Evolutionary conservation across 768 basidiomycete species (phyloP).

Genomic region (Neoboletus subvelutipes): DNA sequence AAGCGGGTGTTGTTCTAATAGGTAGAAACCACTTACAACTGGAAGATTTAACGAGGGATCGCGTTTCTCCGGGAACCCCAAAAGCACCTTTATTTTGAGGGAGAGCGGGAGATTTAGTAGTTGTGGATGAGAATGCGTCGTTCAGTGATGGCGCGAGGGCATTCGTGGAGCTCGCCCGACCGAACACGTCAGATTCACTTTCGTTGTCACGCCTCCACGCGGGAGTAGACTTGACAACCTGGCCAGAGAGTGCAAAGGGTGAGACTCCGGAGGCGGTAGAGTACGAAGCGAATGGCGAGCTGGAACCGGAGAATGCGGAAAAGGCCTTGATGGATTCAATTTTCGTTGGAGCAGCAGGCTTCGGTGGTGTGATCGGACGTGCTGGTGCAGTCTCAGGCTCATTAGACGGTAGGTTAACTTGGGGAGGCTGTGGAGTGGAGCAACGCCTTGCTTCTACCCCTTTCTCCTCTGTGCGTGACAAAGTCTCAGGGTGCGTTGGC

Average conservation of each 20-base stretch:
- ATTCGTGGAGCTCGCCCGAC: conserved; percentile 2
- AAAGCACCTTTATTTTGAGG: neutral
- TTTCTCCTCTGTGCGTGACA: conserved; percentile 10
- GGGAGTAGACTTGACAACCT: conserved; percentile 18
- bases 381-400: conserved; percentile 11
- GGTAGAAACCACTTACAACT: conserved; percentile 16
- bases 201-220: conserved; percentile 27
- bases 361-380: conserved; percentile 15
- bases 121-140: conserved; percentile 2
- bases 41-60: conserved; percentile 8
- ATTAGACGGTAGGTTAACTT: conserved; percentile 1
- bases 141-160: conserved; percentile 24
- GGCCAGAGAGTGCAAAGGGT: conserved; percentile 22
- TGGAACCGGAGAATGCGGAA: conserved; percentile 37
- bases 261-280: conserved; percentile 24
- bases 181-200: conserved; percentile 8
- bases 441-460: conserved; percentile 6
- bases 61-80: neutral
- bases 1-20: neutral
- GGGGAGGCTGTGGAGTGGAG: conserved; percentile 12
- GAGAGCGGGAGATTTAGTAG: neutral
- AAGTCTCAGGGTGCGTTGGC: neutral
- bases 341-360: conserved; percentile 8
- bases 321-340: conserved; percentile 31
- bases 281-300: conserved; percentile 37